Percentiles rank a stretch among this genome's conserved stretches.
These are phyloP conservation scores for Eutypella sp. DNA, from an alignment of 2,329 filamentous ascomycete genomes.

Conservation along the genomic window DNA sequence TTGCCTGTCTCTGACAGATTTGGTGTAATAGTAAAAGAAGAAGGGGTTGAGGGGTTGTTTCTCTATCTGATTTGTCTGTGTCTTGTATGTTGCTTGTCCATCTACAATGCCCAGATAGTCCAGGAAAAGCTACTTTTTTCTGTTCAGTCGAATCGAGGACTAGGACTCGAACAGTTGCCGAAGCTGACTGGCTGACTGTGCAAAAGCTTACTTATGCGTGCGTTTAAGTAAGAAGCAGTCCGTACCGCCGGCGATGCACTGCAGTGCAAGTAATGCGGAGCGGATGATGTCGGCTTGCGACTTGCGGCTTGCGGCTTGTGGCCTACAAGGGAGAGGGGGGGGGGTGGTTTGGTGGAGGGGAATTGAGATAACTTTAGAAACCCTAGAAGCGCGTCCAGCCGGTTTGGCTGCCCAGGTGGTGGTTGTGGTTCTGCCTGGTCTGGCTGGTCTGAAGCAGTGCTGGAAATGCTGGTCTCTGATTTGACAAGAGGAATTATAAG, in stretches of 20 bases:
- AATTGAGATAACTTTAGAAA: slow-evolving; percentile 9
- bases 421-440: too few relatives aligned
- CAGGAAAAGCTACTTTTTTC: too few relatives aligned
- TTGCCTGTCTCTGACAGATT: background rate
- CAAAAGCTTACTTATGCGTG: background rate
- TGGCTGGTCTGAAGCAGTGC: slow-evolving; percentile 9
- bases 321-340: slow-evolving; percentile 4
- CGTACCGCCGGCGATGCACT: background rate
- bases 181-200: background rate
- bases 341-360: slow-evolving; percentile 6
- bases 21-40: background rate
- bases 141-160: background rate
- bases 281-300: too few relatives aligned
- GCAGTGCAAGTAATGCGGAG: slow-evolving; percentile 16
- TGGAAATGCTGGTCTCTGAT: slow-evolving; percentile 22
- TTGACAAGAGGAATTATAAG: slow-evolving; percentile 18
- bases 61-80: background rate
- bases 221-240: background rate
- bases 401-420: too few relatives aligned
- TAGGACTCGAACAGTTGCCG: background rate
- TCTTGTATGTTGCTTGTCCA: background rate
- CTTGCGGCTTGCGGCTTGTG: too few relatives aligned
- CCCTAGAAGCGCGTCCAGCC: too few relatives aligned
- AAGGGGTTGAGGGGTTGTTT: background rate
- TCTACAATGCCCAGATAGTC: background rate